Evolutionary conservation across 257 asterid species (phyloP).

Genomic region (Capsicum pubescens): DNA sequence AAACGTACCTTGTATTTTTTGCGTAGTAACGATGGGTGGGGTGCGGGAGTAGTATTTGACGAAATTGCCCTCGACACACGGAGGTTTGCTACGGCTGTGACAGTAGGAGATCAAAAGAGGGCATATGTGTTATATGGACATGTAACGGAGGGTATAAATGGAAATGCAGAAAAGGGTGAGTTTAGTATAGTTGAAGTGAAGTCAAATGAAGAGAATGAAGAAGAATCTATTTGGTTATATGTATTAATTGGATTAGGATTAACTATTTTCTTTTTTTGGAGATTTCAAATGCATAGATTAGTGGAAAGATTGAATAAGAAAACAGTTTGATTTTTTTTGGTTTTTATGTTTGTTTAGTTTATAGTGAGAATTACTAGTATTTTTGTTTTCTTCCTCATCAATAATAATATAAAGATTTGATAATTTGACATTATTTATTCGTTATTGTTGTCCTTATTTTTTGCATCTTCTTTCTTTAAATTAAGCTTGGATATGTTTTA

Average conservation of each 20-base stretch:
- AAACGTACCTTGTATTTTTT: constrained; percentile 54
- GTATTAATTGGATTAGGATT: constrained; percentile 77
- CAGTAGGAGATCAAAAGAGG: constrained; percentile 68
- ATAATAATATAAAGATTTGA: background rate
- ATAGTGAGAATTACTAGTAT: background rate
- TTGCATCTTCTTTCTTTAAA: too few species aligned
- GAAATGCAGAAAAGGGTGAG: constrained; percentile 53
- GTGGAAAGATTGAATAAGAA: constrained; percentile 75
- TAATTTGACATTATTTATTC: too few species aligned
- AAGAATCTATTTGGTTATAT: constrained; percentile 73
- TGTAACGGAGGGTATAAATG: constrained; percentile 61
- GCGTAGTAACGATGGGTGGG: constrained; percentile 82
- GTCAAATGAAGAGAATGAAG: constrained; percentile 60
- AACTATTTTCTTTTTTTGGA: constrained; percentile 75
- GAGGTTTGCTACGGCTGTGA: constrained; percentile 67
- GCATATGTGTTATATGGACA: constrained; percentile 82
- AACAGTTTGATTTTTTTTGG: constrained; percentile 39
- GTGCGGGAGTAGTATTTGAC: constrained; percentile 76
- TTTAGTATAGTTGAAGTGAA: constrained; percentile 64
- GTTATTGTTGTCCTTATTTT: too few species aligned
- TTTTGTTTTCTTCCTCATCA: background rate
- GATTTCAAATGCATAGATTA: constrained; percentile 78
- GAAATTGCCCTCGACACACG: constrained; percentile 79
- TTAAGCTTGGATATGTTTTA: too few species aligned
- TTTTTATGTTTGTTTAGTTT: background rate